Conservation (phyloP, 2,329 filamentous ascomycete genomes). For the Penicillium occitanis region DNA sequence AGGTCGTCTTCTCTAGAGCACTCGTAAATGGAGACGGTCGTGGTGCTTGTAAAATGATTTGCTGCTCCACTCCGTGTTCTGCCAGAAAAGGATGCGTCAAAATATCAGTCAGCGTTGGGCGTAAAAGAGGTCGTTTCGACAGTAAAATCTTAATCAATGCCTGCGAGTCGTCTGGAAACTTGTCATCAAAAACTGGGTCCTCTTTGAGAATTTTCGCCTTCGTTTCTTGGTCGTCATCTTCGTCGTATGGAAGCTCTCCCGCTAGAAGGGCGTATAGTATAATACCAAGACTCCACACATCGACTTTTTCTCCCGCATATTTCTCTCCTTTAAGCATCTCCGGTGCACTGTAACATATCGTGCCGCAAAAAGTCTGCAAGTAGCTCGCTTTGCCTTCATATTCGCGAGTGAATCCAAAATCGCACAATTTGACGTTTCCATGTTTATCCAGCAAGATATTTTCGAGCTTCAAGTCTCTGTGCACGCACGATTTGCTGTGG, state of each 20-base stretch:
- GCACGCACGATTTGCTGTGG: slow-evolving; percentile 90
- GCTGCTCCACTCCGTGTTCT: slow-evolving; percentile 83
- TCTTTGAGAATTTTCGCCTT: slow-evolving; percentile 80
- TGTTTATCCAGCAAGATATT: slow-evolving; percentile 95
- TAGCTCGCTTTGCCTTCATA: slow-evolving; percentile 95
- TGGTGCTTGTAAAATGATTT: slow-evolving; percentile 80
- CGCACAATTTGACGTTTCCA: slow-evolving; percentile 95
- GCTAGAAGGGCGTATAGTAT: slow-evolving; percentile 83
- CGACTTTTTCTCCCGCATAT: slow-evolving; percentile 96
- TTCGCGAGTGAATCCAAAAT: slow-evolving; percentile 97
- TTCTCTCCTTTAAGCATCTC: slow-evolving; percentile 99
- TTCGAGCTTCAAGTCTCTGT: slow-evolving; percentile 94
- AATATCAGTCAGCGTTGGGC: slow-evolving; percentile 81
- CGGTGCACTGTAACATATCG: slow-evolving; percentile 94
- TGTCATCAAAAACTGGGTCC: slow-evolving; percentile 81
- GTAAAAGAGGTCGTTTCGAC: slow-evolving; percentile 82
- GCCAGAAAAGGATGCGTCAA: slow-evolving; percentile 82
- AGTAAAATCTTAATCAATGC: slow-evolving; percentile 76
- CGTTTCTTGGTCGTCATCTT: slow-evolving; percentile 87
- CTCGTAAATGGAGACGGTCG: slow-evolving; percentile 82
- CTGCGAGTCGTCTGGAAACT: slow-evolving; percentile 74
- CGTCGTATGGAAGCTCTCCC: slow-evolving; percentile 86
- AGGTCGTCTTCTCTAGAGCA: slow-evolving; percentile 79
- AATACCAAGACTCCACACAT: slow-evolving; percentile 96
- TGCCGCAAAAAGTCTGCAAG: slow-evolving; percentile 95